A percentile compares a stretch with the other conserved stretches of the same genome.
phyloP scores from a whole-genome alignment of 1,284 basidiomycete species.

The Athelia sp. region DNA sequence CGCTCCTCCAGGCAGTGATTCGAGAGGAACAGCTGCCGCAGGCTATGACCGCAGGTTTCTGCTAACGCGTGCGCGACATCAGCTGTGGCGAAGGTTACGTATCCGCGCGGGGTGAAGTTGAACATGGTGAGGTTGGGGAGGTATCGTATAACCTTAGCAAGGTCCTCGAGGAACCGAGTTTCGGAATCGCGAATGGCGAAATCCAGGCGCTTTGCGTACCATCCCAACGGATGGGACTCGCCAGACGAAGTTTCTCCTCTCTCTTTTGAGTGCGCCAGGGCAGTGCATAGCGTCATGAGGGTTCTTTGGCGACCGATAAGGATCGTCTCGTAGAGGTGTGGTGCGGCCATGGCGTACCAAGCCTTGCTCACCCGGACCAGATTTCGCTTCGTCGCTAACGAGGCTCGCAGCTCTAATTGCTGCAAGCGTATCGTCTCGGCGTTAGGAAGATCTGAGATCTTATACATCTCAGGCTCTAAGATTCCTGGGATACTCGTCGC shows the following conservation, averaged over 20 bases:
- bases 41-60: background rate
- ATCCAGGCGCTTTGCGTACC: background rate
- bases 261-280: constrained; percentile 5
- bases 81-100: background rate
- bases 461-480: constrained; percentile 21
- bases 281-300: constrained; percentile 14
- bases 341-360: constrained; percentile 25
- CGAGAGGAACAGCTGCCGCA: background rate
- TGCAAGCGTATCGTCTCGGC: constrained; percentile 5
- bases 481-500: constrained; percentile 22
- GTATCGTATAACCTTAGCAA: background rate
- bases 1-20: background rate
- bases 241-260: background rate
- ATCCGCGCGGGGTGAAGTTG: background rate
- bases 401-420: constrained; percentile 11
- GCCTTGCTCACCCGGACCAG: constrained; percentile 26
- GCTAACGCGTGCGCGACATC: background rate
- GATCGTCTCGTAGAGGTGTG: constrained; percentile 22
- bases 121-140: background rate
- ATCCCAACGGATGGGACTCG: background rate
- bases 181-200: background rate
- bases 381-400: constrained; percentile 22
- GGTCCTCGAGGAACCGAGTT: no score
- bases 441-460: constrained; percentile 12
- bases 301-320: constrained; percentile 14